These are phyloP conservation scores for Claviceps pusilla DNA, from an alignment of 2,329 filamentous ascomycete species.

Conservation along the genomic window DNA sequence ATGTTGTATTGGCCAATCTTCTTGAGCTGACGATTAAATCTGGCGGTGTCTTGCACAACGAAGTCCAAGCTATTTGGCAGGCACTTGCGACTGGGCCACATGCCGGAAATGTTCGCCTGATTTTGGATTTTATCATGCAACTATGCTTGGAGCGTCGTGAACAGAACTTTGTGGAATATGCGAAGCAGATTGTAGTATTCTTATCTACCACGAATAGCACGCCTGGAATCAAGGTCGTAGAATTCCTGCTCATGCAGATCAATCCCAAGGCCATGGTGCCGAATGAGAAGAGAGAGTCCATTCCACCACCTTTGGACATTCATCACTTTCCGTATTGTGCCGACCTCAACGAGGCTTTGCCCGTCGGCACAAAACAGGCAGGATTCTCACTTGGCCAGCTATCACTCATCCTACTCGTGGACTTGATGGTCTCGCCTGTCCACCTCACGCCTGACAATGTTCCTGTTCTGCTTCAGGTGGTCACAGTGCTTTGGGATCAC, in stretches of 20 bases:
- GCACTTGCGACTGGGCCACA: constrained; percentile 86
- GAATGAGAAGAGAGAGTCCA: constrained; percentile 59
- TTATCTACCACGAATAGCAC: constrained; percentile 63
- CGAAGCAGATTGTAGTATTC: constrained; percentile 96
- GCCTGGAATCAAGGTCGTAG: constrained; percentile 77
- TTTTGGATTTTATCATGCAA: constrained; percentile 91
- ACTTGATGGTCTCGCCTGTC: constrained; percentile 86
- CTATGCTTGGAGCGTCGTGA: constrained; percentile 86
- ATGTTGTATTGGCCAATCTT: constrained; percentile 86
- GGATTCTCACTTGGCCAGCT: constrained; percentile 87
- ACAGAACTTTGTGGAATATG: constrained; percentile 95
- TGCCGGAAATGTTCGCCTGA: constrained; percentile 82
- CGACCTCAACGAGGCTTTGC: constrained; percentile 63
- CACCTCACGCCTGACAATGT: constrained; percentile 66
- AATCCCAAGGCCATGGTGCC: constrained; percentile 95
- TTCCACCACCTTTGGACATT: constrained; percentile 58
- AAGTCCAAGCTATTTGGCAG: constrained; percentile 95
- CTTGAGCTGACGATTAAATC: constrained; percentile 94
- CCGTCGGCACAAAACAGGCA: constrained; percentile 78
- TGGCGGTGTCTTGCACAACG: constrained; percentile 76
- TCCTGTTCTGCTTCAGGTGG: constrained; percentile 74
- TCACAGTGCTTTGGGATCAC: constrained; percentile 92
- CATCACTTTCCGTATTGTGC: constrained; percentile 74
- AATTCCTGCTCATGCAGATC: constrained; percentile 83
- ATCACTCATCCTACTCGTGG: constrained; percentile 83